phyloP scores from a whole-genome alignment of 805 yeast species.

The Candida patagonica region DNA sequence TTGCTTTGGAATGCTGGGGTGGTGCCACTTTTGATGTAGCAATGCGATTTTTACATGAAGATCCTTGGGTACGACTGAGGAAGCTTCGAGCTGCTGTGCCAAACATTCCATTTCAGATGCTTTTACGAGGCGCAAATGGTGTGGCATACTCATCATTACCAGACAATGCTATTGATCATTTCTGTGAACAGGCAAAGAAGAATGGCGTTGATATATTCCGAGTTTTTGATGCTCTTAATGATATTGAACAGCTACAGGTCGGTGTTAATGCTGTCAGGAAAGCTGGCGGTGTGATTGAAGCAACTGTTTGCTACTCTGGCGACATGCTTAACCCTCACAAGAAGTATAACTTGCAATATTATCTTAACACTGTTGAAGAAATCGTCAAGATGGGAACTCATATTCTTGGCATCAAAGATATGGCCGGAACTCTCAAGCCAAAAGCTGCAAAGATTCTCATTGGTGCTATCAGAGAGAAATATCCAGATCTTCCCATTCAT shows the following conservation, averaged over 20 bases:
- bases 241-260: conserved; percentile 90
- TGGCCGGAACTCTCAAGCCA: conserved; percentile 99
- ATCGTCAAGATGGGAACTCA: conserved; percentile 94
- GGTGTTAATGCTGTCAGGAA: conserved; percentile 97
- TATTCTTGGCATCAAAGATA: conserved; percentile 93
- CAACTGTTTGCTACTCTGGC: conserved; percentile 97
- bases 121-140: conserved; percentile 98
- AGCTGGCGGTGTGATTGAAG: conserved; percentile 99
- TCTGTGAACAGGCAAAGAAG: conserved; percentile 88
- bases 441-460: conserved; percentile 79
- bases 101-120: conserved; percentile 98
- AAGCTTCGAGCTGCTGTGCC: conserved; percentile 84
- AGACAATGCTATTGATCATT: conserved; percentile 97
- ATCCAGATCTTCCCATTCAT: conserved; percentile 93
- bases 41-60: conserved; percentile 97
- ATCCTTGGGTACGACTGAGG: conserved; percentile 96
- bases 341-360: conserved; percentile 91
- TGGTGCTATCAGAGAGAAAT: conserved; percentile 70
- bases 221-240: conserved; percentile 96
- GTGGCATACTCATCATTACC: conserved; percentile 97
- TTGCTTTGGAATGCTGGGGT: conserved; percentile 99
- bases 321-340: conserved; percentile 95
- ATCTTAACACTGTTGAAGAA: conserved; percentile 68
- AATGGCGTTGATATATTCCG: conserved; percentile 96
- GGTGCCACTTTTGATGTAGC: conserved; percentile 99